Evolutionary conservation across 441 rosid species (phyloP).

Genomic region (Biscutella laevigata): DNA sequence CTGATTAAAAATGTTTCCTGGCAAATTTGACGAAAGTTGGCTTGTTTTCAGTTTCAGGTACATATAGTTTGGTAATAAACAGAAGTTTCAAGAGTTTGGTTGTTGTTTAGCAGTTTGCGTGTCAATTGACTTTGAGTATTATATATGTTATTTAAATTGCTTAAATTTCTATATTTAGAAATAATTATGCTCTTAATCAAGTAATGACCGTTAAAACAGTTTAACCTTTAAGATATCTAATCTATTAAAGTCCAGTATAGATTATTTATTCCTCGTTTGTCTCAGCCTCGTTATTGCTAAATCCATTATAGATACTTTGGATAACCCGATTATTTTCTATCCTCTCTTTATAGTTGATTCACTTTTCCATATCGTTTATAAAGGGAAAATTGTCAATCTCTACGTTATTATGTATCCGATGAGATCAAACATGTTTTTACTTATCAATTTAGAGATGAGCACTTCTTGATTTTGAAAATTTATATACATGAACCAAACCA

Average conservation of each 20-base stretch:
- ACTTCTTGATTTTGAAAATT: too few relatives aligned
- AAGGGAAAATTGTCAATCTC: too few relatives aligned
- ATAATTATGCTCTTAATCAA: too few relatives aligned
- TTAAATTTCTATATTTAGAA: constrained; percentile 8
- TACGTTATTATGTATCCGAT: too few relatives aligned
- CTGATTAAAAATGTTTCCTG: constrained; percentile 21
- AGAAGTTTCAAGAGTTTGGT: not conserved
- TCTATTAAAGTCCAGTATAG: too few relatives aligned
- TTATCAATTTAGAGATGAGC: too few relatives aligned
- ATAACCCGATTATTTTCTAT: constrained; percentile 13
- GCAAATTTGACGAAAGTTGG: not conserved
- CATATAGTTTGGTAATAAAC: constrained; percentile 9
- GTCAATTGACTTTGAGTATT: not conserved
- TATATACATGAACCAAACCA: too few relatives aligned
- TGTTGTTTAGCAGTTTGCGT: not conserved
- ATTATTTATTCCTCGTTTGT: too few relatives aligned
- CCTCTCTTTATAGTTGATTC: constrained; percentile 11
- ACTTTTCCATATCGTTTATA: not conserved
- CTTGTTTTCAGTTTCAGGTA: constrained; percentile 9
- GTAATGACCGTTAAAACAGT: too few relatives aligned
- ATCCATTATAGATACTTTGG: not conserved
- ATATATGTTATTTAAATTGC: not conserved
- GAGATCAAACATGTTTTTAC: too few relatives aligned
- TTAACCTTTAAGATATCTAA: too few relatives aligned
- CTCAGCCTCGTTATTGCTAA: constrained; percentile 17